phyloP scores from a whole-genome alignment of 257 asterid species.

The Paraleonurus japonicus region DNA sequence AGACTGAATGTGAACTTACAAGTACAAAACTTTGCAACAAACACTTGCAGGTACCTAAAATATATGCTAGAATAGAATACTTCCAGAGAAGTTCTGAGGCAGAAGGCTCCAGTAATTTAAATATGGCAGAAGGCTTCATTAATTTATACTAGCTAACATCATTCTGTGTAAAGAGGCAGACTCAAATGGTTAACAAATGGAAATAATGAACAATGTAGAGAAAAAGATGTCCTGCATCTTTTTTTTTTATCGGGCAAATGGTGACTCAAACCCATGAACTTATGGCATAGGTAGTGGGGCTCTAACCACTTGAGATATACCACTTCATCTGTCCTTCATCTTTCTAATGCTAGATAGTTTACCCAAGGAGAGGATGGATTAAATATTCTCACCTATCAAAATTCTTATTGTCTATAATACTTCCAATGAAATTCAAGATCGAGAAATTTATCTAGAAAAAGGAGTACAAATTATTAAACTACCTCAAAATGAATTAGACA shows the following conservation, averaged over 20 bases:
- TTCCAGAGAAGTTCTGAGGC: constrained; percentile 1
- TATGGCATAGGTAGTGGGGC: too few species aligned
- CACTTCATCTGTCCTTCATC: too few species aligned
- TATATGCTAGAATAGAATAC: constrained; percentile 2
- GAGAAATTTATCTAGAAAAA: neutral
- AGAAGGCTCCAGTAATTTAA: neutral
- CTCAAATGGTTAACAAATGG: neutral
- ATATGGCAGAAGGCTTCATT: neutral
- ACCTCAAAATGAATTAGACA: constrained; percentile 95
- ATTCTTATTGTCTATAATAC: neutral
- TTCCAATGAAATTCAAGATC: constrained; percentile 14
- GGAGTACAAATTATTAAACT: constrained; percentile 17
- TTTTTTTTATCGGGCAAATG: too few species aligned
- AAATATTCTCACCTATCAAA: constrained; percentile 16
- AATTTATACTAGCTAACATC: neutral
- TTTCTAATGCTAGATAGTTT: too few species aligned
- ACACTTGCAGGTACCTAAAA: neutral
- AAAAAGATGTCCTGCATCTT: neutral
- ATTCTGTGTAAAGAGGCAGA: constrained; percentile 1
- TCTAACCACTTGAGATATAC: too few species aligned
- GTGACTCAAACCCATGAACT: too few species aligned
- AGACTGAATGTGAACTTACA: constrained; percentile 10
- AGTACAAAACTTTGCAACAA: constrained; percentile 6
- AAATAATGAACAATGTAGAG: neutral
- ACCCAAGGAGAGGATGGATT: neutral